Percentiles rank a stretch among this genome's conserved stretches.
These are phyloP conservation scores for Xylaria sp. DNA, from an alignment of 2,329 filamentous ascomycete genomes.

Conservation along the genomic window DNA sequence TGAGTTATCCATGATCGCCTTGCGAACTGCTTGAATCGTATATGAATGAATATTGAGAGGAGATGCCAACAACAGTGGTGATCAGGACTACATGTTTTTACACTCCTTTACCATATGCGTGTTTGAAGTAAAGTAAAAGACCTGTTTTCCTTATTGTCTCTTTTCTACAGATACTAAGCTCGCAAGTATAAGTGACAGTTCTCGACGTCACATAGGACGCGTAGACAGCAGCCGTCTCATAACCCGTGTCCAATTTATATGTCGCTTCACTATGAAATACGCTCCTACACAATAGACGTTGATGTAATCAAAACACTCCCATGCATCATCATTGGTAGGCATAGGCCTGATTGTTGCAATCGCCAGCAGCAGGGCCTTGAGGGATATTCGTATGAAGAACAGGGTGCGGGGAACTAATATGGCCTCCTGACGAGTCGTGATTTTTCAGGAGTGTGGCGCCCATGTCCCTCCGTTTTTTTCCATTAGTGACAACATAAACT, in stretches of 20 bases:
- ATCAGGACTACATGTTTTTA: not conserved
- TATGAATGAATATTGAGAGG: not conserved
- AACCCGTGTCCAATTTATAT: not conserved
- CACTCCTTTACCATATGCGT: not conserved
- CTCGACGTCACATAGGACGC: not conserved
- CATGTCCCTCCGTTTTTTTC: not conserved
- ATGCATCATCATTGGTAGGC: conserved; percentile 38
- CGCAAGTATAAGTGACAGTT: not conserved
- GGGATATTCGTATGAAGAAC: conserved; percentile 61
- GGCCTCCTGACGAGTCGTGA: conserved; percentile 49
- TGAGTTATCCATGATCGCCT: not conserved
- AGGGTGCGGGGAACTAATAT: conserved; percentile 57
- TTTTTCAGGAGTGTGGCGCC: not conserved
- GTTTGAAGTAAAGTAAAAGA: not conserved
- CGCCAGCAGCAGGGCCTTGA: conserved; percentile 66
- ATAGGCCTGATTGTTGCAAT: conserved; percentile 53
- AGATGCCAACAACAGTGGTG: not conserved
- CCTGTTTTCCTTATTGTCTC: not conserved
- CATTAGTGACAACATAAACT: not conserved
- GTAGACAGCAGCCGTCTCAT: not conserved
- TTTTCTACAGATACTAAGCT: not conserved
- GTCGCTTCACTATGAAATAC: not conserved
- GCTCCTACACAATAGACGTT: not conserved
- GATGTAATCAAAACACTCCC: too few species aligned
- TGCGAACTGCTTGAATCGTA: not conserved